Base-by-base conservation (phyloP, 768 basidiomycete species). In the Russula sp. region DNA sequence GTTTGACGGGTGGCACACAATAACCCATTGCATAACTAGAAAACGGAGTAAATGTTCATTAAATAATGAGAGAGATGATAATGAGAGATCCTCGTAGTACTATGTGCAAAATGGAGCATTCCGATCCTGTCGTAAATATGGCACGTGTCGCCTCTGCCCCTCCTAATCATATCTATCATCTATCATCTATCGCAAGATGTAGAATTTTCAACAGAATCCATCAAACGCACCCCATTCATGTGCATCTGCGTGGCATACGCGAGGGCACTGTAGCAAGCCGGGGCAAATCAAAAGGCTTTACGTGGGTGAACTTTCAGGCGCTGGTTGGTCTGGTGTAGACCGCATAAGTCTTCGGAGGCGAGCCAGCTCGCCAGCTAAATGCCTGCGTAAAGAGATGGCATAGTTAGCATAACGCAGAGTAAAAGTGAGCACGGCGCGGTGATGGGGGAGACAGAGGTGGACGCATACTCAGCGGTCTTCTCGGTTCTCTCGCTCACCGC, bases 331-430 rank as follows among this genome's bases (percentile, higher is more conserved):
- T 69, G 38, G 38, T 40, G 82, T 80, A 46, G 76, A 75, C 70
- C 83, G 87, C 84, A 92, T 91, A 46, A 92, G 79, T 68, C 90
- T 80, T 71, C 87, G 80, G 71, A 92, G 75, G 62, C 88, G 80
- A 55, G 83, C 81, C 51, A 92, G 77, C 72, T 92, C 90, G 32
- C 78, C 76, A 6, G 87, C 77, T 34, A 91, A 73, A 36, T 77
- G 75, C 70, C 89, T 89, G 69, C 30, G 59, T 42, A 64, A 50
- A 38, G 7, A 20, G 58, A 38, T 40, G 9, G n/a, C n/a, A 49
- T 42, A 46, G 52, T 61, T 59, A 71, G 56, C 52, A 9, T 55
- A 34, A n/a, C 3, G 28, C 55, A 64, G 14, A 52, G 57, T 44
- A 64, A 30, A 24, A 20, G 38, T 18, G 38, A 18, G 38, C 6